Conservation (phyloP, 2,329 filamentous ascomycete species). For the Grosmannia serpens region DNA sequence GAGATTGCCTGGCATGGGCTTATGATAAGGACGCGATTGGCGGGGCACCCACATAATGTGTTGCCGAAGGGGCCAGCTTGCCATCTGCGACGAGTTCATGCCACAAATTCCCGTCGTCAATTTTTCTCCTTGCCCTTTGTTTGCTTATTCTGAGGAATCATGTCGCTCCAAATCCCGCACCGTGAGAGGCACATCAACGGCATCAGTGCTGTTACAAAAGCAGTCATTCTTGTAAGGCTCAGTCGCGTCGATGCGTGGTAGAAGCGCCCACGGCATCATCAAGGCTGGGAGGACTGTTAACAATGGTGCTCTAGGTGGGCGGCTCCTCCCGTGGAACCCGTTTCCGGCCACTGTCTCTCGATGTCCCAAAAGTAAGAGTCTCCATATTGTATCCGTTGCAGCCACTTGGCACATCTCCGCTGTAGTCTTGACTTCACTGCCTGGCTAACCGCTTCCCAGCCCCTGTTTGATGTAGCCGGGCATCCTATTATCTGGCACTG, state of each 20-base stretch:
- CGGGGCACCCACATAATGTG: background rate
- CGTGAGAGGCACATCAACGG: conserved; percentile 38
- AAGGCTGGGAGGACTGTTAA: background rate
- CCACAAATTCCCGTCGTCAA: background rate
- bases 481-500: conserved; percentile 99
- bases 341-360: conserved; percentile 88
- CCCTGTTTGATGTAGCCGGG: conserved; percentile 94
- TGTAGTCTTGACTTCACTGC: background rate
- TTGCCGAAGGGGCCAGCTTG: background rate
- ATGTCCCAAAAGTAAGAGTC: conserved; percentile 72
- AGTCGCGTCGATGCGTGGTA: background rate
- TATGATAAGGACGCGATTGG: background rate
- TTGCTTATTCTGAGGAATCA: conserved; percentile 17
- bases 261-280: background rate
- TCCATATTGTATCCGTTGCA: background rate
- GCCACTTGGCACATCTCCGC: background rate
- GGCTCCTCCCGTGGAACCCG: conserved; percentile 91
- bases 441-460: conserved; percentile 36
- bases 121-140: background rate
- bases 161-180: conserved; percentile 47
- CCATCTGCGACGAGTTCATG: background rate
- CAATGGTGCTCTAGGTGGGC: conserved; percentile 54
- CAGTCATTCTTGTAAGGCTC: conserved; percentile 71
- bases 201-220: conserved; percentile 62
- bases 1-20: background rate